A percentile compares a stretch with the other conserved stretches of the same genome.
Conservation (phyloP, 345 rosid genomes). For the Euphorbia peplus region DNA sequence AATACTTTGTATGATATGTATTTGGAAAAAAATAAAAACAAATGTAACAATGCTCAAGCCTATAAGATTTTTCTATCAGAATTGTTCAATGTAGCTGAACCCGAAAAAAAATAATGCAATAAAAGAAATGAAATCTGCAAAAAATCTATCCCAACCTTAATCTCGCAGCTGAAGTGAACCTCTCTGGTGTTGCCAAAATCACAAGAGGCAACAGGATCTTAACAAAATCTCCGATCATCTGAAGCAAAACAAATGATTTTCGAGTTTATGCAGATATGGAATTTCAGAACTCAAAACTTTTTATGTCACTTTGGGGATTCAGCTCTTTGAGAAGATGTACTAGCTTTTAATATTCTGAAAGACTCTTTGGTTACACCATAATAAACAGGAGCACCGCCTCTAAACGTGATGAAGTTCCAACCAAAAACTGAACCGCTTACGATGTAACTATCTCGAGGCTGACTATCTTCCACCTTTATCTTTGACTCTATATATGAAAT, state of each 20-base stretch:
- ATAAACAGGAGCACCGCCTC: conserved; percentile 24
- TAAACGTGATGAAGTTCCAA: conserved; percentile 34
- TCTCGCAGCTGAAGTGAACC: background rate
- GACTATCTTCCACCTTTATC: background rate
- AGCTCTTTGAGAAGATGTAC: background rate
- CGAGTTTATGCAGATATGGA: background rate
- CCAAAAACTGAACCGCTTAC: conserved; percentile 29
- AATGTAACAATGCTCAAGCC: no score
- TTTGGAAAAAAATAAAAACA: no score
- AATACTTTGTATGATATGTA: no score
- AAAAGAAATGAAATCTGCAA: no score
- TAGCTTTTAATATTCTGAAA: background rate
- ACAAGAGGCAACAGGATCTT: no score
- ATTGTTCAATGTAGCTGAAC: no score
- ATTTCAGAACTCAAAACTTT: background rate
- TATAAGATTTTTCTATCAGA: no score
- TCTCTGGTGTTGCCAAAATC: background rate
- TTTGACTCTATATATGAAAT: conserved; percentile 1
- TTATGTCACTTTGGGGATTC: background rate
- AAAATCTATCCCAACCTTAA: background rate
- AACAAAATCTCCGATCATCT: background rate
- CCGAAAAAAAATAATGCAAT: background rate
- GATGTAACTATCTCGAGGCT: conserved; percentile 21
- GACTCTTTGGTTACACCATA: conserved; percentile 27
- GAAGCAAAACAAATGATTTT: background rate